Percentiles rank a stretch among this genome's conserved stretches.
Conservation (phyloP, 176 grass and related monocot genomes). For the Hsuehochloa calcarea region DNA sequence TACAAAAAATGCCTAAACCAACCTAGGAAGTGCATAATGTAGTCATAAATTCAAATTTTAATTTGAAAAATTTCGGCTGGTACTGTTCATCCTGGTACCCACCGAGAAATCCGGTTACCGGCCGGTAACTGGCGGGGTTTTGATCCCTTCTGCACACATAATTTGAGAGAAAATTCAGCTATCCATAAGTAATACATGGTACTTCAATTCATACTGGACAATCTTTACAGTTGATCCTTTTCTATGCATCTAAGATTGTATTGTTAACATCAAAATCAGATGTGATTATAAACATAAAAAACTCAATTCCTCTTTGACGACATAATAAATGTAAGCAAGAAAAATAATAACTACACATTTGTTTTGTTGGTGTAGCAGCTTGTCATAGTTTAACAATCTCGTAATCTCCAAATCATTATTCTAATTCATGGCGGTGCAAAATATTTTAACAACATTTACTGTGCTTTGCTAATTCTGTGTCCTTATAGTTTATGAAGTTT, state of each 20-base stretch:
- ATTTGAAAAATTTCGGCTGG: no score
- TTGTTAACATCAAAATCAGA: not conserved
- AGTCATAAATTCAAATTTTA: no score
- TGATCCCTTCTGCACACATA: no score
- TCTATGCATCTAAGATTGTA: not conserved
- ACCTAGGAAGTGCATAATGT: no score
- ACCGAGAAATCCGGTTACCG: no score
- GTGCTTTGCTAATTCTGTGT: conserved; percentile 26
- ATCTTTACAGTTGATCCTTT: conserved; percentile 6
- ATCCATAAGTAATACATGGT: not conserved
- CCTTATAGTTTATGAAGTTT: conserved; percentile 81
- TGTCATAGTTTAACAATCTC: conserved; percentile 10
- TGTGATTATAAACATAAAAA: not conserved
- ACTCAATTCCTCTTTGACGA: conserved; percentile 10
- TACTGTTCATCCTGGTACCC: no score
- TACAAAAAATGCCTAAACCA: no score
- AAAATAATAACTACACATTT: conserved; percentile 14
- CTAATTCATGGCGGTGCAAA: conserved; percentile 15
- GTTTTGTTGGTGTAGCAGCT: not conserved
- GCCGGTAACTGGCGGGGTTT: no score
- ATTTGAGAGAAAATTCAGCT: not conserved
- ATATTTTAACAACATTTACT: not conserved
- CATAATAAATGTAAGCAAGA: not conserved
- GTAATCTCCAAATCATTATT: conserved; percentile 18
- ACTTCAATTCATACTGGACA: not conserved